Conservation (phyloP, 1,284 basidiomycete species). For the Sphagnurus paluster region DNA sequence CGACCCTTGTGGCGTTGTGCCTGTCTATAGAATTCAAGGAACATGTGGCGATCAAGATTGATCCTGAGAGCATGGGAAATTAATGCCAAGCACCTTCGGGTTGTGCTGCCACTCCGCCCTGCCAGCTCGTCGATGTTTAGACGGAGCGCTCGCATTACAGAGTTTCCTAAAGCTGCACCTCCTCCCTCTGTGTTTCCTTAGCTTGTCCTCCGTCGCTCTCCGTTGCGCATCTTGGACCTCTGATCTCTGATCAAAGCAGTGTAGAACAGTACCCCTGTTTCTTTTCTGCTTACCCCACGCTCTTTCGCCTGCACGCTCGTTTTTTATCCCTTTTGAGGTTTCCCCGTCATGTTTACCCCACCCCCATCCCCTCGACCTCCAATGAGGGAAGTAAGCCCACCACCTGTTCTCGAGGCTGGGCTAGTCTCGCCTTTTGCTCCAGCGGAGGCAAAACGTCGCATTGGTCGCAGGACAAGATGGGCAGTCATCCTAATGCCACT, state of each 20-base stretch:
- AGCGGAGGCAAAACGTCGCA: constrained; percentile 37
- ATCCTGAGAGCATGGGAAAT: constrained; percentile 18
- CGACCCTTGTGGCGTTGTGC: constrained; percentile 6
- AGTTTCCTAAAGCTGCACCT: background rate
- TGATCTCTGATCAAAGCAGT: constrained; percentile 15
- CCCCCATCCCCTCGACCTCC: constrained; percentile 42
- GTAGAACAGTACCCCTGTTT: constrained; percentile 1
- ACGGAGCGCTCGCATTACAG: background rate
- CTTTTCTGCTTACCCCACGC: constrained; percentile 10
- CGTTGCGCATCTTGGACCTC: background rate
- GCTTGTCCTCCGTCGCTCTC: background rate
- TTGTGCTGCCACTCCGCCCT: constrained; percentile 3
- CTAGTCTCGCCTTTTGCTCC: constrained; percentile 13
- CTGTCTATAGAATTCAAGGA: constrained; percentile 1
- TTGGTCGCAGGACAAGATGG: constrained; percentile 43
- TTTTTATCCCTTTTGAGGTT: constrained; percentile 28
- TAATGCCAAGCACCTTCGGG: constrained; percentile 1
- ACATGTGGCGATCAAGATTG: constrained; percentile 19
- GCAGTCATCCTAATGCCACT: constrained; percentile 55
- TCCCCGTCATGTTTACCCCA: constrained; percentile 48
- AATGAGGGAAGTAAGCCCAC: constrained; percentile 7
- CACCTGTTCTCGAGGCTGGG: constrained; percentile 12
- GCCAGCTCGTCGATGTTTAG: constrained; percentile 9
- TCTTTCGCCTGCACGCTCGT: constrained; percentile 17
- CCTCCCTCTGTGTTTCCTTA: background rate